These are phyloP conservation scores for Phaeotremella skinneri DNA, from an alignment of 768 basidiomycete genomes.

Conservation along the genomic window DNA sequence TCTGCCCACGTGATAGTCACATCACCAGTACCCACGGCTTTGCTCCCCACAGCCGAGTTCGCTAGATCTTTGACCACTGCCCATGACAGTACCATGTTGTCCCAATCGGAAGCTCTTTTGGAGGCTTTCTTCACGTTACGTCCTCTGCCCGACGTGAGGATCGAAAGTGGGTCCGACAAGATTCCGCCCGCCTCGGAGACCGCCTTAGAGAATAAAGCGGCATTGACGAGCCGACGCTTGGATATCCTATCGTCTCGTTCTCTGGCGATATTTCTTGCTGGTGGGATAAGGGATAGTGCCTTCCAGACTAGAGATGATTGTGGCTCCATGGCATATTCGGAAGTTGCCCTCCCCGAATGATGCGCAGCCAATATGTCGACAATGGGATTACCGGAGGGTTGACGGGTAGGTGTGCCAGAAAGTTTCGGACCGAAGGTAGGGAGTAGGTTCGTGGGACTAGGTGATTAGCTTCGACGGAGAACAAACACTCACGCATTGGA, in stretches of 20 bases:
- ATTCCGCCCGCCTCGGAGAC: constrained; percentile 22
- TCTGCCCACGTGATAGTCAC: constrained; percentile 22
- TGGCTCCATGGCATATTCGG: not conserved
- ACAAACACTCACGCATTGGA: constrained; percentile 11
- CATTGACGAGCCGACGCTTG: constrained; percentile 26
- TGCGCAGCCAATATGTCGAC: constrained; percentile 14
- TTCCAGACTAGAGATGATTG: constrained; percentile 12
- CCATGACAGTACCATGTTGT: constrained; percentile 17
- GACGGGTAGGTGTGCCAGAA: not conserved
- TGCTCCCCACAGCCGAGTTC: constrained; percentile 17
- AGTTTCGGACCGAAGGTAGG: constrained; percentile 19
- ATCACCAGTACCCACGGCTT: constrained; percentile 2
- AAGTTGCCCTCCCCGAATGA: constrained; percentile 2
- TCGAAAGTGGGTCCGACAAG: constrained; percentile 19
- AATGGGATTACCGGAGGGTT: constrained; percentile 16
- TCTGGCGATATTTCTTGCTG: constrained; percentile 4
- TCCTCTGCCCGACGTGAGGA: not conserved
- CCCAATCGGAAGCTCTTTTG: constrained; percentile 1
- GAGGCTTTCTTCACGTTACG: not conserved
- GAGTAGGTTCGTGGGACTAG: constrained; percentile 10
- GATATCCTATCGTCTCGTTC: constrained; percentile 28
- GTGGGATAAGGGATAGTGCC: constrained; percentile 21
- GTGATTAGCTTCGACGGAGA: not conserved
- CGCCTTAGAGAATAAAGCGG: constrained; percentile 32
- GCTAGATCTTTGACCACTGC: constrained; percentile 18